These are phyloP conservation scores for Peniophora sp. DNA, from an alignment of 1,284 basidiomycete genomes.

Conservation along the genomic window DNA sequence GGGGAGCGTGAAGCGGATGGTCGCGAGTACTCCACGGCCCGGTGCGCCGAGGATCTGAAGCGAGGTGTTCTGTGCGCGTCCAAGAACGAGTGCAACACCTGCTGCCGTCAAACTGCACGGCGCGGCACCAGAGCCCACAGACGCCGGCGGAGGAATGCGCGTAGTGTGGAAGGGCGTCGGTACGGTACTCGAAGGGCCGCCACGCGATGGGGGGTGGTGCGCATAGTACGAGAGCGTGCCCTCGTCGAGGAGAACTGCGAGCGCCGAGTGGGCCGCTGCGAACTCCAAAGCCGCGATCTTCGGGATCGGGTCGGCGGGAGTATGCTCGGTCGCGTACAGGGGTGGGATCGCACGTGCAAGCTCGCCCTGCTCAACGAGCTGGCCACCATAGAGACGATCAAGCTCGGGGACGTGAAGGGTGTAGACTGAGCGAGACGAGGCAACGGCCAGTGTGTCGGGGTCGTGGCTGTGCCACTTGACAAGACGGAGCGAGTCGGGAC, in stretches of 20 bases:
- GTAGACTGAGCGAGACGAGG: constrained; percentile 65
- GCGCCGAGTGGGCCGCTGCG: constrained; percentile 60
- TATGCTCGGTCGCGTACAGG: background rate
- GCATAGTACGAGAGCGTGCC: constrained; percentile 59
- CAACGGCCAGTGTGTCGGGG: constrained; percentile 67
- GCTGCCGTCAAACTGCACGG: constrained; percentile 77
- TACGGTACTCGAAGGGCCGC: constrained; percentile 20
- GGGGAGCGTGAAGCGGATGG: constrained; percentile 35
- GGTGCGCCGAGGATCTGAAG: constrained; percentile 70
- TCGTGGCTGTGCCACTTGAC: constrained; percentile 81
- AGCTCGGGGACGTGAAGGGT: constrained; percentile 63
- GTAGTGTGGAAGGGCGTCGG: too few relatives aligned
- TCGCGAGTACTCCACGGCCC: constrained; percentile 65
- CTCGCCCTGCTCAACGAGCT: constrained; percentile 56
- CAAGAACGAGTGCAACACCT: constrained; percentile 70
- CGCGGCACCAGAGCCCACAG: constrained; percentile 20
- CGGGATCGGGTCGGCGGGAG: constrained; percentile 25
- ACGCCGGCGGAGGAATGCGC: too few relatives aligned
- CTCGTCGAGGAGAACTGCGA: constrained; percentile 73
- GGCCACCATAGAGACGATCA: constrained; percentile 45
- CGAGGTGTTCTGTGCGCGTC: constrained; percentile 71
- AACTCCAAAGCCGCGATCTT: constrained; percentile 76
- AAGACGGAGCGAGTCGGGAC: constrained; percentile 57
- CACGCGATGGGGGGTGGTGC: constrained; percentile 67
- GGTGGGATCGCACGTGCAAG: constrained; percentile 57